Conservation (phyloP, 768 basidiomycete genomes). For the Neoboletus subvelutipes region DNA sequence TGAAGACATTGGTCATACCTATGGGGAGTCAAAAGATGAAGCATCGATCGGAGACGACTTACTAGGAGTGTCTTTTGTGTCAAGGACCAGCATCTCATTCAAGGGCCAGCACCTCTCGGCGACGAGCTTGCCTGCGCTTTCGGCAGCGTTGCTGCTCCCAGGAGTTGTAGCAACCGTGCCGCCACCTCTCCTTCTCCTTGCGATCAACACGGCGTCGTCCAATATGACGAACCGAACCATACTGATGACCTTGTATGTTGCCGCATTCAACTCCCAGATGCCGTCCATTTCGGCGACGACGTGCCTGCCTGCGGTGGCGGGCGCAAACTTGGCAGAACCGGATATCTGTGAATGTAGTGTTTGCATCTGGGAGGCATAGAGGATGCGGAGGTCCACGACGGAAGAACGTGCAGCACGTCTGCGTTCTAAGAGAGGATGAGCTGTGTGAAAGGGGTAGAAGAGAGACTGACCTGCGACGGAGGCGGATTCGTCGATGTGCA, state of each 20-base stretch:
- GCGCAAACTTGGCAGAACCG: conserved; percentile 93
- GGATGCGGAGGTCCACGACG: conserved; percentile 89
- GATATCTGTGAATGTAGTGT: conserved; percentile 86
- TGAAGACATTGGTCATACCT: conserved; percentile 95
- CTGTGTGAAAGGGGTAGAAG: conserved; percentile 25
- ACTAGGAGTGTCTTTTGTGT: conserved; percentile 95
- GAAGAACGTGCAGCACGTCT: conserved; percentile 79
- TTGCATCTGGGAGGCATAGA: conserved; percentile 95
- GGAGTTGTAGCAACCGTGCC: conserved; percentile 45
- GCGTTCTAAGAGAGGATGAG: conserved; percentile 39
- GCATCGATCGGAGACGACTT: conserved; percentile 23
- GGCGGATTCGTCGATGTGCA: conserved; percentile 85
- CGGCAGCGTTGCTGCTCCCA: conserved; percentile 58
- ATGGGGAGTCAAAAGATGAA: conserved; percentile 6
- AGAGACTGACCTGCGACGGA: conserved; percentile 48
- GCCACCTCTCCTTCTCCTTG: conserved; percentile 65
- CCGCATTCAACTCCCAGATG: conserved; percentile 83
- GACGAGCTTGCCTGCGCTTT: conserved; percentile 70
- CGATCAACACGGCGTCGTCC: conserved; percentile 89
- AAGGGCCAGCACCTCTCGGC: conserved; percentile 93
- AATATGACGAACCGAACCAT: conserved; percentile 87
- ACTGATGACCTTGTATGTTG: conserved; percentile 91
- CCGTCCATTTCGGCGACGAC: conserved; percentile 84
- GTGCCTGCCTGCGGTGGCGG: conserved; percentile 87
- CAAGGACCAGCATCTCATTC: conserved; percentile 91